These are phyloP conservation scores for Hypoxylon sp. DNA, from an alignment of 2,329 filamentous ascomycete genomes.

Conservation along the genomic window DNA sequence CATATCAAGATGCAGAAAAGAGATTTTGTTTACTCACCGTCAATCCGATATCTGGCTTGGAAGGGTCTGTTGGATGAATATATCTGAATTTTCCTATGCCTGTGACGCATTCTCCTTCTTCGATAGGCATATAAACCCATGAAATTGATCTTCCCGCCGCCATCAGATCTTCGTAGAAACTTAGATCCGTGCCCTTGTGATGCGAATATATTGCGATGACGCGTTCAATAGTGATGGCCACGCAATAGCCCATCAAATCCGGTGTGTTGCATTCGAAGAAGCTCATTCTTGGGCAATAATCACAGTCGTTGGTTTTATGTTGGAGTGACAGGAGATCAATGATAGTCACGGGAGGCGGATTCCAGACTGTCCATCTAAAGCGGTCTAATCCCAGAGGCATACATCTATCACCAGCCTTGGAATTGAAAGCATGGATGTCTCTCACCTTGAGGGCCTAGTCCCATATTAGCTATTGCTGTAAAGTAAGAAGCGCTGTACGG, in stretches of 20 bases:
- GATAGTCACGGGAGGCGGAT: neutral
- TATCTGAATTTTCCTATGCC: neutral
- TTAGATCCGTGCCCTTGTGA: neutral
- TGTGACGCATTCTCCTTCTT: constrained; percentile 3
- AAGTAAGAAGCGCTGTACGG: neutral
- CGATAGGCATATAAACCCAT: constrained; percentile 19
- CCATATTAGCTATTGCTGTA: constrained; percentile 1
- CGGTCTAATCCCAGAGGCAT: neutral
- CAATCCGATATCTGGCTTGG: neutral
- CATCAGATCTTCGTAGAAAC: neutral
- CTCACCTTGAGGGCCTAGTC: constrained; percentile 6
- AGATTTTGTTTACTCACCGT: constrained; percentile 7
- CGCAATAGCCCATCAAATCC: constrained; percentile 1
- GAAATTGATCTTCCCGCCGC: neutral
- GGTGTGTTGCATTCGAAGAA: constrained; percentile 5
- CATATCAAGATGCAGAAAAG: neutral
- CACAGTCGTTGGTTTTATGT: neutral
- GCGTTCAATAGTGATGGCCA: neutral
- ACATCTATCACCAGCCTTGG: neutral
- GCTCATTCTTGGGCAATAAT: neutral
- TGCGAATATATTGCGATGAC: constrained; percentile 12
- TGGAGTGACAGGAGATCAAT: neutral
- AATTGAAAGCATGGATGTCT: neutral
- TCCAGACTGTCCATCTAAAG: constrained; percentile 1
- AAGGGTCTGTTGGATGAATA: neutral